Conservation (phyloP, 805 yeast species). For the Yamadazyma kitorensis region DNA sequence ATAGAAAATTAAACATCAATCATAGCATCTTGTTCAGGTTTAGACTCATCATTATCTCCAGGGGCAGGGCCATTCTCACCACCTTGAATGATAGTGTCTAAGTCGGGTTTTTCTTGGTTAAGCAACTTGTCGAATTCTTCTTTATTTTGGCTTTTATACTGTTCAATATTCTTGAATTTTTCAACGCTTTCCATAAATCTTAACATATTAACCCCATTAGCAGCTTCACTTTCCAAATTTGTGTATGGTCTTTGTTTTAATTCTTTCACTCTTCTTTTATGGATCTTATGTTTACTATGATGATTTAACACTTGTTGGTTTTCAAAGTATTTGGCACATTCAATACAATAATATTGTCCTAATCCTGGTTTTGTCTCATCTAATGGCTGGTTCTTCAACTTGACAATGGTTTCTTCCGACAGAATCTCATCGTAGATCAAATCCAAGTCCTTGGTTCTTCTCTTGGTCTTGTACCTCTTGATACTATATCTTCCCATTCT, state of each 20-base stretch:
- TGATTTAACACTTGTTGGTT: constrained; percentile 66
- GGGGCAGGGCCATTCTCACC: constrained; percentile 19
- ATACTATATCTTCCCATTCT: constrained; percentile 85
- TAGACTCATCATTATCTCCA: constrained; percentile 7
- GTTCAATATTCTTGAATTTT: constrained; percentile 48
- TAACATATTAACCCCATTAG: constrained; percentile 72
- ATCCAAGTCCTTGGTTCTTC: constrained; percentile 83
- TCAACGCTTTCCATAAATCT: constrained; percentile 66
- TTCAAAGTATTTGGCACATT: constrained; percentile 91
- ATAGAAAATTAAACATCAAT: constrained; percentile 15
- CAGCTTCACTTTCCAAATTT: constrained; percentile 86
- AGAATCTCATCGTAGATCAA: constrained; percentile 74
- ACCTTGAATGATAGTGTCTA: constrained; percentile 37
- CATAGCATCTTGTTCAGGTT: constrained; percentile 18
- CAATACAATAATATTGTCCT: constrained; percentile 92
- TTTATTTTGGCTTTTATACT: constrained; percentile 39
- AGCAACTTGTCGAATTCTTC: constrained; percentile 37
- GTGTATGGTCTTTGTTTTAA: constrained; percentile 81
- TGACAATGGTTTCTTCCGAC: constrained; percentile 57
- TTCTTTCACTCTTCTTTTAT: constrained; percentile 80
- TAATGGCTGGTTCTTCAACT: constrained; percentile 73
- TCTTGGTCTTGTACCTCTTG: constrained; percentile 83
- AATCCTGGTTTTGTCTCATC: constrained; percentile 92
- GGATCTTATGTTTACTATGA: constrained; percentile 75
- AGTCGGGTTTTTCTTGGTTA: constrained; percentile 35